phyloP scores from a whole-genome alignment of 2,329 filamentous ascomycete genomes.

The Nothopassalora personata region DNA sequence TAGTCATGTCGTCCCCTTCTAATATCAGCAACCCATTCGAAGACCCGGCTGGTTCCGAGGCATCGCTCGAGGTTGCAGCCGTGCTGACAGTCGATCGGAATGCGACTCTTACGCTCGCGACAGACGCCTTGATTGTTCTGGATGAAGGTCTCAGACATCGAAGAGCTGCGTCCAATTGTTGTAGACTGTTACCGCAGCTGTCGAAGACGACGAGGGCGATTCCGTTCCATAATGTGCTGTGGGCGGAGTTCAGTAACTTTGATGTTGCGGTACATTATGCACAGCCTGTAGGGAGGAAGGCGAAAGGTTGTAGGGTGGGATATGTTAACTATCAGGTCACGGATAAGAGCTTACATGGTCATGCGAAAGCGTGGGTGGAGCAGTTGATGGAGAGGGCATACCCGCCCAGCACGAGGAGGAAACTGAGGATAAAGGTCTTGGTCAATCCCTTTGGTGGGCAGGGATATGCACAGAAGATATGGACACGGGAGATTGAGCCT shows the following conservation, averaged over 20 bases:
- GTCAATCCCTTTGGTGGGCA: slow-evolving; percentile 89
- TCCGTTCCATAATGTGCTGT: slow-evolving; percentile 77
- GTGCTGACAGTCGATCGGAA: slow-evolving; percentile 48
- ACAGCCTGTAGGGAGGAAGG: slow-evolving; percentile 46
- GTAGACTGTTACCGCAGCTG: slow-evolving; percentile 46
- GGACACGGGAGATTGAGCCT: slow-evolving; percentile 69
- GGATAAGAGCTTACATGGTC: slow-evolving; percentile 45
- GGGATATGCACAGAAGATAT: slow-evolving; percentile 67
- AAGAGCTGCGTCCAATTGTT: slow-evolving; percentile 48
- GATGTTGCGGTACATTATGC: slow-evolving; percentile 70
- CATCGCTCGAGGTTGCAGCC: slow-evolving; percentile 11
- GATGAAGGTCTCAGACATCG: slow-evolving; percentile 51
- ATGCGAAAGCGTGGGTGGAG: slow-evolving; percentile 57
- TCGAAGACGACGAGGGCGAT: slow-evolving; percentile 55
- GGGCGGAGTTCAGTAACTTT: slow-evolving; percentile 61
- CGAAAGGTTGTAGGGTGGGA: slow-evolving; percentile 55
- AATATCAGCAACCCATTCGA: slow-evolving; percentile 26
- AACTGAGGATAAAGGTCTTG: slow-evolving; percentile 77
- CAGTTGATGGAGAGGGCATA: slow-evolving; percentile 67
- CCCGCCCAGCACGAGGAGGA: slow-evolving; percentile 54
- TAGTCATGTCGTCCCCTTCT: not conserved
- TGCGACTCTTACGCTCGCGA: slow-evolving; percentile 56
- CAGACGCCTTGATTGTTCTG: slow-evolving; percentile 56
- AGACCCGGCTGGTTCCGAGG: slow-evolving; percentile 26
- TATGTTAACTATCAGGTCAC: slow-evolving; percentile 57